Conservation (phyloP, 768 basidiomycete genomes). For the Wakefieldia striispora region DNA sequence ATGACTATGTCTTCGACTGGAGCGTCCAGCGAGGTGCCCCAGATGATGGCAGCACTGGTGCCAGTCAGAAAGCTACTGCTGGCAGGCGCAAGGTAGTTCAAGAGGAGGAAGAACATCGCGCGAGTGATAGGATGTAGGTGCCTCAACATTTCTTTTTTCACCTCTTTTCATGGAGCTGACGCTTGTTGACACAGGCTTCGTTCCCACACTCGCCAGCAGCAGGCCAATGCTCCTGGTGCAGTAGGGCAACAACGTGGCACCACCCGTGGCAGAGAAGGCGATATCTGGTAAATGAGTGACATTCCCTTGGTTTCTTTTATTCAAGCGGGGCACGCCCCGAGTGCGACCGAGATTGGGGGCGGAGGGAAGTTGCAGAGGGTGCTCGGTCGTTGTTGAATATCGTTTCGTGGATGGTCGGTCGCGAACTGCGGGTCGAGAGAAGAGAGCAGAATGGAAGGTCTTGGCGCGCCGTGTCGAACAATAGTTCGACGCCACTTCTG, state of each 20-base stretch:
- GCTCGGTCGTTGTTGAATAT: slow-evolving; percentile 37
- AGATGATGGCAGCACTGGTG: slow-evolving; percentile 60
- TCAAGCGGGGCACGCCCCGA: slow-evolving; percentile 40
- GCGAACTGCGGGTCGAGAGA: slow-evolving; percentile 19
- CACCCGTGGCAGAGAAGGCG: slow-evolving; percentile 42
- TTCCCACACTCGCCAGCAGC: slow-evolving; percentile 83
- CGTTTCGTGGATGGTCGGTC: slow-evolving; percentile 35
- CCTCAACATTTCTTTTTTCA: slow-evolving; percentile 16
- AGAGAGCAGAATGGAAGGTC: slow-evolving; percentile 20
- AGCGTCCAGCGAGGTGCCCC: slow-evolving; percentile 77
- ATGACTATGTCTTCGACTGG: slow-evolving; percentile 99
- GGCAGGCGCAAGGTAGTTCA: slow-evolving; percentile 79
- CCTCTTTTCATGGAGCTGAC: slow-evolving; percentile 14
- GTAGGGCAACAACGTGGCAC: slow-evolving; percentile 44
- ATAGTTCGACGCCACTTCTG: slow-evolving; percentile 2
- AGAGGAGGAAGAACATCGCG: slow-evolving; percentile 81
- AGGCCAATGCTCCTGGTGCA: slow-evolving; percentile 49
- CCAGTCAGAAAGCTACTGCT: slow-evolving; percentile 59
- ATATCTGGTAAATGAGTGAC: slow-evolving; percentile 42
- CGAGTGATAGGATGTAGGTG: slow-evolving; percentile 80
- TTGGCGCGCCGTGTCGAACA: slow-evolving; percentile 25
- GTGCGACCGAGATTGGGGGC: slow-evolving; percentile 44
- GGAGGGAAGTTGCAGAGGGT: slow-evolving; percentile 33
- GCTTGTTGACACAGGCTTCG: slow-evolving; percentile 57
- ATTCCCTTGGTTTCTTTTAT: slow-evolving; percentile 31